These are phyloP conservation scores for Cryphonectria nitschkei DNA, from an alignment of 2,329 filamentous ascomycete species.

Conservation along the genomic window DNA sequence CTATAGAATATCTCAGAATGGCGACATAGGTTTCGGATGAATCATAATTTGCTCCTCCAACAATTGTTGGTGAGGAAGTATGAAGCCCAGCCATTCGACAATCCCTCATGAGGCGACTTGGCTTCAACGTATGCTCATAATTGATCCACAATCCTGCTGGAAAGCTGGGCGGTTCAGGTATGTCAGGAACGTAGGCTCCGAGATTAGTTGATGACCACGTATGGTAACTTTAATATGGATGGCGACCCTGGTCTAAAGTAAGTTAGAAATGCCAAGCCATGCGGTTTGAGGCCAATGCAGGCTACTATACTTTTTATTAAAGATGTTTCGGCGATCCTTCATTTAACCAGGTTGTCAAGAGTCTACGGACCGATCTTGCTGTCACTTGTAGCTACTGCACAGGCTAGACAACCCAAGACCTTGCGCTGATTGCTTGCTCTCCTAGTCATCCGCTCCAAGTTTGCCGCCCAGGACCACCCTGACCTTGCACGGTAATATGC, in stretches of 20 bases:
- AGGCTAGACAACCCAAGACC: background rate
- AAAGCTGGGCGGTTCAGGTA: conserved; percentile 30
- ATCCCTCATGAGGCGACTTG: background rate
- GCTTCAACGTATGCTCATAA: background rate
- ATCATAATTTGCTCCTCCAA: background rate
- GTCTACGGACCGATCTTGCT: background rate
- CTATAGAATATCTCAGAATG: background rate
- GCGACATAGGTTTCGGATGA: background rate
- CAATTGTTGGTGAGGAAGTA: background rate
- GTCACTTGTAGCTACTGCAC: background rate
- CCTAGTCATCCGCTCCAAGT: background rate
- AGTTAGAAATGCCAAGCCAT: conserved; percentile 28
- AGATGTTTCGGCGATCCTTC: conserved; percentile 12
- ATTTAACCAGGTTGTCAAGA: conserved; percentile 11
- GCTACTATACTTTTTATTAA: conserved; percentile 19
- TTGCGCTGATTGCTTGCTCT: background rate
- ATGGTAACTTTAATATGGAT: background rate
- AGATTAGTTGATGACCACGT: conserved; percentile 30
- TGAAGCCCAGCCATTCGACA: background rate
- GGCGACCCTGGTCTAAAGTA: conserved; percentile 30
- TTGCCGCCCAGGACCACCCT: conserved; percentile 4
- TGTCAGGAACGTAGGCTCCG: conserved; percentile 38
- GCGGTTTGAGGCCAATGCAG: conserved; percentile 33
- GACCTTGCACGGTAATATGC: conserved; percentile 5
- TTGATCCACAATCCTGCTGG: background rate